A percentile compares a stretch with the other conserved stretches of the same genome.
Evolutionary conservation across 345 rosid genomes (phyloP).

Genomic region (Anastatica hierochuntica): DNA sequence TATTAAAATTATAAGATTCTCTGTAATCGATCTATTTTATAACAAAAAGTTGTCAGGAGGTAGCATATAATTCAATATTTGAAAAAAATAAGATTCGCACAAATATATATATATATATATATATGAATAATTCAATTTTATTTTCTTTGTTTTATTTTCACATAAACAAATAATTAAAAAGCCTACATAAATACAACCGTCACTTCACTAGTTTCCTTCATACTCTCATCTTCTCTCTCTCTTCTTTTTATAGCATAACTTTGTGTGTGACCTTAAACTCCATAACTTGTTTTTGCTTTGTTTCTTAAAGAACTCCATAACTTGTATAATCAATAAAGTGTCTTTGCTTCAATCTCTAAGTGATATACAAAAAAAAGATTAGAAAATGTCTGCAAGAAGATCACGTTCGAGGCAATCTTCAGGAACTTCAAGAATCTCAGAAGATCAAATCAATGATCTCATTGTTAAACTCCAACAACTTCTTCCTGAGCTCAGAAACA

Average conservation of each 20-base stretch:
- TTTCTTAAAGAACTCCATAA: too few relatives aligned
- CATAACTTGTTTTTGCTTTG: slow-evolving; percentile 5
- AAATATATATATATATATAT: not conserved
- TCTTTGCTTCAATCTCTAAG: not conserved
- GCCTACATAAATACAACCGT: slow-evolving; percentile 21
- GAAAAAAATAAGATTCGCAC: slow-evolving; percentile 6
- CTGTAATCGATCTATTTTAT: slow-evolving; percentile 20
- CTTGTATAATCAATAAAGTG: slow-evolving; percentile 1
- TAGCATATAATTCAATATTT: slow-evolving; percentile 15
- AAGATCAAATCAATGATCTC: slow-evolving; percentile 81
- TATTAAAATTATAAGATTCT: slow-evolving; percentile 10
- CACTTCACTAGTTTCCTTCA: slow-evolving; percentile 23
- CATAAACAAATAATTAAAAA: slow-evolving; percentile 16
- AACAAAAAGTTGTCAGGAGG: slow-evolving; percentile 25
- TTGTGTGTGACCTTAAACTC: slow-evolving; percentile 18
- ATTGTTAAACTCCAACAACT: slow-evolving; percentile 71
- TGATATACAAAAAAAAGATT: not conserved
- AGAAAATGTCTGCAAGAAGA: slow-evolving; percentile 79
- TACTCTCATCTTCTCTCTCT: slow-evolving; percentile 7
- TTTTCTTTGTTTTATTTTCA: not conserved
- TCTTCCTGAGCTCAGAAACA: slow-evolving; percentile 62
- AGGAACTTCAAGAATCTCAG: slow-evolving; percentile 47
- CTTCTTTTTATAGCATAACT: slow-evolving; percentile 10
- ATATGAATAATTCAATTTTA: not conserved
- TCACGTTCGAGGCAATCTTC: slow-evolving; percentile 69